Evolutionary conservation across 352 stramenopile genomes (phyloP), one percentile per base, ranked within the genome.

Genomic region (Pythium coloratum): DNA sequence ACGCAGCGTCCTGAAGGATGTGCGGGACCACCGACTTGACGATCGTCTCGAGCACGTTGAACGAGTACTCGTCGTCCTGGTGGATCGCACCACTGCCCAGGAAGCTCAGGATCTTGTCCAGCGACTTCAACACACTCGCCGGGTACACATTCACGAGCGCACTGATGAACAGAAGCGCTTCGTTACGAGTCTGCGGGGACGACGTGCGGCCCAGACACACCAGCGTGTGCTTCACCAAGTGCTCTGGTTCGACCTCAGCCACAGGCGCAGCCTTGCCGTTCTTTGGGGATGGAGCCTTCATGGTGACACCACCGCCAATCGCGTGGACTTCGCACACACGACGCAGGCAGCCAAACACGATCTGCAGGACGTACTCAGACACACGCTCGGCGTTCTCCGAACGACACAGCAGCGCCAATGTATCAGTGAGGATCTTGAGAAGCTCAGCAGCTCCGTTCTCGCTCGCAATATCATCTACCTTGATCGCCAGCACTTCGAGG

Each of bases 11-110:
- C 5, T 66, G 64, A 7, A 89, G 46, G n/a, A 96, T 87, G 68
- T 96, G 84, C 1, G 86, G 86, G 49, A 94, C 86, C 13, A 92
- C 85, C 6, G 84, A 73, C 68, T 88, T 84, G 55, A 94, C 80
- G 42, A 96, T 94, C 7, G 86, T 92, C 59, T 94, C 83, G n/a
- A 96, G 73, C 38, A 96, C 86, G 47, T 94, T 80, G 67, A 94
- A 95, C 55, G 88, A 93, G 73, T 96, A 94, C 42, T 91, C 88
- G 55, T 96, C 88, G 14, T 94, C 80, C 33, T 91, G 78, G 47
- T 82, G 81, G 57, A 92, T 88, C 2, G 75, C 81, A 0, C 80
- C 77, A 14, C 65, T 70, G 54, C 78, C 80, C 9, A 92, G 66
- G 44, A 92, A 91, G 36, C 74, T 77, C 47, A 96, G 49, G 46